Evolutionary conservation across 495 filamentous ascomycete species (phyloP), one percentile per base, ranked within the genome.

Genomic region (Aspergillus wentii): DNA sequence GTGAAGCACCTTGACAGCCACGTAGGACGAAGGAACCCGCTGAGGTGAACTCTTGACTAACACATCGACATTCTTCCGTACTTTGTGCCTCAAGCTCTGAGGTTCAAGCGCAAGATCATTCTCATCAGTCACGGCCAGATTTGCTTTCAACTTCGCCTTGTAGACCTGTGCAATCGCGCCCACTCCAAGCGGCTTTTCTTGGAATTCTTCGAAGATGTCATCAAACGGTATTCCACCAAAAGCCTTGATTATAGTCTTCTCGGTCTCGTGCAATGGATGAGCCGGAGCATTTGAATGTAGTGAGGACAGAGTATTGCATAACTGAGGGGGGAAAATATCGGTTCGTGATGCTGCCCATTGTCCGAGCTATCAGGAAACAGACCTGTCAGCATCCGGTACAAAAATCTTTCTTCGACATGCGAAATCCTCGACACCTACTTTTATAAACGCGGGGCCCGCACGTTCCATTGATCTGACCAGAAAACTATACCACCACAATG

Each of bases 101-200:
- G 66, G 61, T 23, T 66, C 57, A 1, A 71, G 60, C 3, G 61
- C 47, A 3, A 76, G 41, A 14, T 82, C 71, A 1, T 69, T 56
- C 40, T 86, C 82, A 17, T 74, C 72, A 1, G 74, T 74, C 2
- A 65, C 69, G 6, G 85, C 79, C 38, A 96, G 68, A 35, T 86
- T 81, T 2, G 84, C 79, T 46, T 90, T 94, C 19, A 99, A 62
- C 56, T 86, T 96, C 2, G 94, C 94, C 54, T 85, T 94, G 69
- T 99, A 99, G 8, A 96, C 94, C 59, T 99, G 94, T 11, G 94
- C 94, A 54, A 99, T 96, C 10, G 94, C 92, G 16, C 94, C 94
- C 3, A 96, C 91, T 9, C 94, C 94, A 2, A 99, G 64, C 0
- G 94, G 92, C 37, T 78, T 78, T 57, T 94, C 86, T 16, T 95